Conservation (phyloP, 805 yeast species). For the Kluyveromyces nonfermentans region DNA sequence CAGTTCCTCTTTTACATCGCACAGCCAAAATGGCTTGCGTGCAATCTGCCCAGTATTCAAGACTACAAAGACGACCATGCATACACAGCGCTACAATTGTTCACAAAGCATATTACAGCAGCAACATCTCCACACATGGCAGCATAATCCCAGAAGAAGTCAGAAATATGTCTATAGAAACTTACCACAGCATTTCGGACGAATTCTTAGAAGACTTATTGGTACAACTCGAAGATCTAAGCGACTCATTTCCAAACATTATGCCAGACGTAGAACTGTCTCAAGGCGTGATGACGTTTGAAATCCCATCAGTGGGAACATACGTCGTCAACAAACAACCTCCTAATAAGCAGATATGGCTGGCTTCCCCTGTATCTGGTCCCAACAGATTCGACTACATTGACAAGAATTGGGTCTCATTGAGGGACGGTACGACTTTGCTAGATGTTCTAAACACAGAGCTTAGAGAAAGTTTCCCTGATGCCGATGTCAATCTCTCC, state of each 20-base stretch:
- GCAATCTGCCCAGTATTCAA: neutral
- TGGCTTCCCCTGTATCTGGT: constrained; percentile 86
- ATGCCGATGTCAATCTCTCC: constrained; percentile 7
- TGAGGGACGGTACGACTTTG: constrained; percentile 50
- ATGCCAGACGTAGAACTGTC: constrained; percentile 55
- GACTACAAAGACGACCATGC: neutral
- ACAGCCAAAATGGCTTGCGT: neutral
- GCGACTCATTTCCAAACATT: constrained; percentile 57
- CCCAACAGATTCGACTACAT: constrained; percentile 79
- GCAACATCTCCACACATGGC: constrained; percentile 41
- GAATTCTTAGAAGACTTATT: constrained; percentile 59
- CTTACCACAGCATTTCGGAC: constrained; percentile 60
- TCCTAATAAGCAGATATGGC: constrained; percentile 95
- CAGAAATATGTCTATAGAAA: constrained; percentile 35
- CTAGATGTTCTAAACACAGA: constrained; percentile 44
- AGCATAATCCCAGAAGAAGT: constrained; percentile 43
- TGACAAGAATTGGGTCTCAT: constrained; percentile 67
- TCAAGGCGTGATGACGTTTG: constrained; percentile 80
- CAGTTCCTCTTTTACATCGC: too few relatives aligned
- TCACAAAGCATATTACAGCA: neutral
- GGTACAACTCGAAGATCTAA: constrained; percentile 56
- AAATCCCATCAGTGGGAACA: constrained; percentile 62
- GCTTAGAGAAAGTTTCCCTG: constrained; percentile 29
- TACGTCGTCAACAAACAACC: constrained; percentile 96
- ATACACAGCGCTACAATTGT: neutral